These are phyloP conservation scores for Blepharisma japonicum DNA, from an alignment of 73 alveolate species.

Conservation along the genomic window DNA sequence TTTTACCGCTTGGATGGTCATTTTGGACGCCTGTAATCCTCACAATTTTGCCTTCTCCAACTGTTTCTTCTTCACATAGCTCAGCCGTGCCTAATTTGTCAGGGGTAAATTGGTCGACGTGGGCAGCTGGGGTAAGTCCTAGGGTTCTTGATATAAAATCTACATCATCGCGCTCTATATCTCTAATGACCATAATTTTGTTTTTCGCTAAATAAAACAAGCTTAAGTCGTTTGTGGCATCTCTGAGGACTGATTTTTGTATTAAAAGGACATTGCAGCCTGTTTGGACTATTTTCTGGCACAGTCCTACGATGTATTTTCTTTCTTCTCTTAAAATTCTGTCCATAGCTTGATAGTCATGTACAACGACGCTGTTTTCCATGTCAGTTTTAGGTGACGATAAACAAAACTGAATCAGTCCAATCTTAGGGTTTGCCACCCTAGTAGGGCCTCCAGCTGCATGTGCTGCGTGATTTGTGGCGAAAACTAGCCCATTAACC, in stretches of 20 bases:
- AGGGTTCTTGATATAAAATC: constrained; percentile 86
- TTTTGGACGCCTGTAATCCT: constrained; percentile 35
- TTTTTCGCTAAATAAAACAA: constrained; percentile 97
- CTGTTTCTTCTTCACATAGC: constrained; percentile 85
- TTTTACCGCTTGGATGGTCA: constrained; percentile 38
- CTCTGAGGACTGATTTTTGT: constrained; percentile 97
- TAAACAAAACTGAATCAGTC: constrained; percentile 96
- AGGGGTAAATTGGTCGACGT: constrained; percentile 93
- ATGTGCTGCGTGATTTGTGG: constrained; percentile 81
- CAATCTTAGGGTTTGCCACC: constrained; percentile 91
- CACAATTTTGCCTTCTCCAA: constrained; percentile 85
- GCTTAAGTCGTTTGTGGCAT: constrained; percentile 96
- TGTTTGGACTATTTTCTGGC: constrained; percentile 77
- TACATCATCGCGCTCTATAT: constrained; percentile 97
- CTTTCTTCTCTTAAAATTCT: constrained; percentile 98
- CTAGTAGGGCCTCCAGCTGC: constrained; percentile 99
- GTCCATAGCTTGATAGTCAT: constrained; percentile 98
- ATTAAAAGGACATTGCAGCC: constrained; percentile 98
- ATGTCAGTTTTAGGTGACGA: constrained; percentile 99
- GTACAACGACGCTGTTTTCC: constrained; percentile 89
- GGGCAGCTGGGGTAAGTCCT: constrained; percentile 85
- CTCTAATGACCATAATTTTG: constrained; percentile 96
- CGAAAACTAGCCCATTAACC: constrained; percentile 96
- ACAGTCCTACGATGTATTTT: constrained; percentile 63
- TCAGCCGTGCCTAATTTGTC: constrained; percentile 95